Conservation (phyloP, 139 green algal species). For the Raphidocelis subcapitata region DNA sequence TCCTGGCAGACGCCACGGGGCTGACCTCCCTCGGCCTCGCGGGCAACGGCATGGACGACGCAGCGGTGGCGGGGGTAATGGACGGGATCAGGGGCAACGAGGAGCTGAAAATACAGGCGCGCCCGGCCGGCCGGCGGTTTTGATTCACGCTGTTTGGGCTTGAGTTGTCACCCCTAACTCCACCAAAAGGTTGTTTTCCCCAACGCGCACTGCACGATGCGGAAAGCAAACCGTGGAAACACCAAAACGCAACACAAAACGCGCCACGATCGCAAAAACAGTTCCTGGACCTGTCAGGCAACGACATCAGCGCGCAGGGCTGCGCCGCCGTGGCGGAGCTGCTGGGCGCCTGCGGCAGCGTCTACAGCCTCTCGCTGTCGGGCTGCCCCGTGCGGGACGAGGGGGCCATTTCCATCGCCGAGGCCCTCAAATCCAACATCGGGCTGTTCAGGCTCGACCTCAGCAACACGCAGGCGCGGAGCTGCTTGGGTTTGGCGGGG, state of each 20-base stretch:
- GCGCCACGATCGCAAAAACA: too few relatives aligned
- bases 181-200: too few relatives aligned
- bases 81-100: slow-evolving; percentile 26
- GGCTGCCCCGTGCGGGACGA: slow-evolving; percentile 31
- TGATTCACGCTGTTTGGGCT: background rate
- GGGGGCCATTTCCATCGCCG: slow-evolving; percentile 21
- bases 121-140: background rate
- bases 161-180: background rate
- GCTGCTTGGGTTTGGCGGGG: too few relatives aligned
- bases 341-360: slow-evolving; percentile 3
- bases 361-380: slow-evolving; percentile 21
- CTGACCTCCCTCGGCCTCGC: slow-evolving; percentile 30
- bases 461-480: slow-evolving; percentile 15
- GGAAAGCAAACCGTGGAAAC: too few relatives aligned
- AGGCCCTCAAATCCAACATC: slow-evolving; percentile 29
- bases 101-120: slow-evolving; percentile 12
- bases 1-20: slow-evolving; percentile 24
- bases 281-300: slow-evolving; percentile 24
- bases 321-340: slow-evolving; percentile 6
- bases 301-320: slow-evolving; percentile 8
- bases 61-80: slow-evolving; percentile 16
- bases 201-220: background rate
- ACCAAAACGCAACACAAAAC: too few relatives aligned
- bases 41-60: slow-evolving; percentile 30
- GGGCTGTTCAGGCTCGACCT: slow-evolving; percentile 33